A percentile compares a stretch with the other conserved stretches of the same genome.
phyloP scores from a whole-genome alignment of 345 rosid species.

The Eucalyptus tenuipes region DNA sequence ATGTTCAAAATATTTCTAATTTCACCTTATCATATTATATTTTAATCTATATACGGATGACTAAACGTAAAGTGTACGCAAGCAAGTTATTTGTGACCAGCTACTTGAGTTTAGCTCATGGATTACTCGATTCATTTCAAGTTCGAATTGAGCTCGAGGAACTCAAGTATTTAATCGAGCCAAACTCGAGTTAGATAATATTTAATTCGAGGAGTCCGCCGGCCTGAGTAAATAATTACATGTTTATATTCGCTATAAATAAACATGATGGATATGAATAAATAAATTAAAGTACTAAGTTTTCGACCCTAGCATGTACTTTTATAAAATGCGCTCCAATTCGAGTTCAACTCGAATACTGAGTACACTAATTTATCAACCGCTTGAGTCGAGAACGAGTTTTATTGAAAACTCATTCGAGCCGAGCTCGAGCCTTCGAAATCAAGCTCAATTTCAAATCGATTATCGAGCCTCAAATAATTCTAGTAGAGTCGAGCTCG shows the following conservation, averaged over 20 bases:
- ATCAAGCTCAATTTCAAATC: no score
- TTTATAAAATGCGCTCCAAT: no score
- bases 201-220: background rate
- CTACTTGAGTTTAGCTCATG: background rate
- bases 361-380: no score
- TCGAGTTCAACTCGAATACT: no score
- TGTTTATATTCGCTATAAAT: no score
- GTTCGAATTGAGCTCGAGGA: background rate
- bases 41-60: fast-evolving
- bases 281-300: background rate
- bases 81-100: background rate
- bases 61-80: background rate
- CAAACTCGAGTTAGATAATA: background rate
- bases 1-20: no score
- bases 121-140: background rate
- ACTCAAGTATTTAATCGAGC: background rate
- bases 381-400: no score
- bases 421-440: no score
- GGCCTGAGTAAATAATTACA: background rate
- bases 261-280: no score
- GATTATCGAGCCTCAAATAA: fast-evolving
- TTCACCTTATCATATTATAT: no score
- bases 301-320: no score
- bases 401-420: no score
- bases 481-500: background rate